Evolutionary conservation across 1,284 basidiomycete genomes (phyloP).

Genomic region (Ustilago curta): DNA sequence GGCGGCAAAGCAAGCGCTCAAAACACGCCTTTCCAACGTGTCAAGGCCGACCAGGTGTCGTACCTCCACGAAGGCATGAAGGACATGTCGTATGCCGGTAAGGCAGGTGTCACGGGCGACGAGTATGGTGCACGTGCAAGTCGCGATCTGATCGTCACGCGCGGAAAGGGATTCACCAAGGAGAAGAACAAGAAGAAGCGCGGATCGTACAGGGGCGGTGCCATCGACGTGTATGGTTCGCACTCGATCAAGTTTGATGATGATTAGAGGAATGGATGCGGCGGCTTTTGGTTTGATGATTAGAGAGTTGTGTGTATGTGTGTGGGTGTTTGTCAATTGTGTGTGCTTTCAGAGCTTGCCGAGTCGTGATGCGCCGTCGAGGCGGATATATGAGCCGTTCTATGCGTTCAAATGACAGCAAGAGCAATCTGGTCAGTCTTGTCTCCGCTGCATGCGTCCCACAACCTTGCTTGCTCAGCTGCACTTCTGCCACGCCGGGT

Average conservation of each 20-base stretch:
- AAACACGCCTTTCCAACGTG: conserved; percentile 77
- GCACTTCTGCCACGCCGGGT: too few relatives aligned
- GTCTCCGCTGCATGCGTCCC: too few relatives aligned
- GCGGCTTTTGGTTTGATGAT: not conserved
- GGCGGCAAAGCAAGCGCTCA: not conserved
- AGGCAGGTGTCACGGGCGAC: conserved; percentile 77
- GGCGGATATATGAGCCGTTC: conserved; percentile 60
- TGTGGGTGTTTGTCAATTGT: conserved; percentile 70
- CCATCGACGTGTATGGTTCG: conserved; percentile 62
- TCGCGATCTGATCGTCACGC: conserved; percentile 88
- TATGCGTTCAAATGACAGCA: not conserved
- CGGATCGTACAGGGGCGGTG: conserved; percentile 73
- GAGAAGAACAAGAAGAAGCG: conserved; percentile 99
- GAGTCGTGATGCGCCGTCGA: conserved; percentile 65
- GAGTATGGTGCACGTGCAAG: conserved; percentile 85
- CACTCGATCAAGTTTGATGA: conserved; percentile 68
- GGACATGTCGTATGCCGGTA: conserved; percentile 86
- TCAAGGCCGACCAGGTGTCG: conserved; percentile 78
- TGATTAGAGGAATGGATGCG: conserved; percentile 11
- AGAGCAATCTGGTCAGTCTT: not conserved
- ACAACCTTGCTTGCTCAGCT: too few relatives aligned
- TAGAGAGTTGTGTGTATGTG: not conserved
- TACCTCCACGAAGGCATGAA: conserved; percentile 75
- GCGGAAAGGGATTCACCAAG: conserved; percentile 93
- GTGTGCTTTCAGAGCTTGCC: conserved; percentile 66